Evolutionary conservation across 2,329 filamentous ascomycete species (phyloP), one percentile per base, ranked within the genome.

Genomic region (Nigrospora oryzae): DNA sequence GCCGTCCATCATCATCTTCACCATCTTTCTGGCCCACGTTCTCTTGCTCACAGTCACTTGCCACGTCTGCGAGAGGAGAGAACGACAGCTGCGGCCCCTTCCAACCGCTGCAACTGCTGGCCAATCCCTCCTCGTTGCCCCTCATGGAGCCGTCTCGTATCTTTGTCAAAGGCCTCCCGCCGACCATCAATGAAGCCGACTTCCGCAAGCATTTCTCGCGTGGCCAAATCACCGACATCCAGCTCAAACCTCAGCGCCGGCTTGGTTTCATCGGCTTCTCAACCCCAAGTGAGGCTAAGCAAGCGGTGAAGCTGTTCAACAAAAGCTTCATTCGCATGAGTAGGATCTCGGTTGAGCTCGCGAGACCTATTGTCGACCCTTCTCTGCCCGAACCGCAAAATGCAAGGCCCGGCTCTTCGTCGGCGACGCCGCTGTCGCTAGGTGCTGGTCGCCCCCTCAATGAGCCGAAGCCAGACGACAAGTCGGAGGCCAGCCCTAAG

Each of bases 181-280:
- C 89, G 32, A 86, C 79, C 45, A 84, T 95, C 57, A 84, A 82
- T 12, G 89, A 94, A 66, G 81, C 84, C 43, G 86, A 94, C 53
- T 86, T 97, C 61, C 83, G 81, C 61, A 89, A 87, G 61, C 90
- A 97, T 68, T 98, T 98, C 66, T 76, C 70, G 36, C 69, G 79
- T 56, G 84, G 83, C 50, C 79, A 85, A 51, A 80, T 96, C 60
- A 97, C 91, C 43, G 93, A 98, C 68, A 80, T 89, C 57, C 95
- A 95, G 75, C 79, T 96, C 61, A 87, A 97, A 60, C 80, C 88
- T 6, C 83, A 89, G 59, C 81, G 93, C 57, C 81, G 90, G 55
- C 96, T 98, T 65, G 93, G 90, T 56, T 98, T 95, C 74, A 81
- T 98, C 48, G 93, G 93, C 51, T 97, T 91, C 74, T 90, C 87